phyloP scores from a whole-genome alignment of 257 asterid species.

The Solanum ahanhuiri region DNA sequence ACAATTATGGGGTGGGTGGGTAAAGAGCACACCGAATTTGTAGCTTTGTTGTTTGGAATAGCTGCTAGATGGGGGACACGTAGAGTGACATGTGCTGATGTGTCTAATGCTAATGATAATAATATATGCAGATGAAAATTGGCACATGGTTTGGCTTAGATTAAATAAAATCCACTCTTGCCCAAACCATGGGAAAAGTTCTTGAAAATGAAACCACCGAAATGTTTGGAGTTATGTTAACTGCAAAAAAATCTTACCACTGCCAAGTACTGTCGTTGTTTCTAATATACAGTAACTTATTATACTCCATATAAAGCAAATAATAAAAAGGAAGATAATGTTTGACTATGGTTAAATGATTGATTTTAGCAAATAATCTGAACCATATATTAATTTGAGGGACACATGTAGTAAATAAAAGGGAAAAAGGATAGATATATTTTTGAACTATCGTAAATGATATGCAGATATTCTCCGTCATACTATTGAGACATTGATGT shows the following conservation, averaged over 20 bases:
- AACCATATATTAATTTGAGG: no score
- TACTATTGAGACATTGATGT: rapidly evolving
- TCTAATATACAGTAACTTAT: no score
- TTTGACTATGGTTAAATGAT: no score
- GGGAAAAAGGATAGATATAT: no score
- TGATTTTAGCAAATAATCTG: no score
- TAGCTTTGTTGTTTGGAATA: background rate
- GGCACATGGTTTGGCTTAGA: background rate
- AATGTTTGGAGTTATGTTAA: background rate
- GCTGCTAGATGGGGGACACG: background rate
- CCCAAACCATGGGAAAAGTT: background rate
- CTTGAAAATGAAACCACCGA: background rate
- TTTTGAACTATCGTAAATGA: no score
- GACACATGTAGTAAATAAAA: no score
- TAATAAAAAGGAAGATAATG: no score
- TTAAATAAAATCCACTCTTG: background rate
- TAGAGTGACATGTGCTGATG: background rate
- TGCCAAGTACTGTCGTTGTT: no score
- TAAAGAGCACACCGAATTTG: background rate
- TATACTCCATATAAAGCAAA: no score
- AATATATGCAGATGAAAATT: background rate
- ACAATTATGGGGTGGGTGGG: background rate
- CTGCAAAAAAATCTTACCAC: no score
- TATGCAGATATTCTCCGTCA: no score
- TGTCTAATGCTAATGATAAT: background rate